Conservation (phyloP, 176 grass and related monocot species). For the Chrysopogon serrulatus region DNA sequence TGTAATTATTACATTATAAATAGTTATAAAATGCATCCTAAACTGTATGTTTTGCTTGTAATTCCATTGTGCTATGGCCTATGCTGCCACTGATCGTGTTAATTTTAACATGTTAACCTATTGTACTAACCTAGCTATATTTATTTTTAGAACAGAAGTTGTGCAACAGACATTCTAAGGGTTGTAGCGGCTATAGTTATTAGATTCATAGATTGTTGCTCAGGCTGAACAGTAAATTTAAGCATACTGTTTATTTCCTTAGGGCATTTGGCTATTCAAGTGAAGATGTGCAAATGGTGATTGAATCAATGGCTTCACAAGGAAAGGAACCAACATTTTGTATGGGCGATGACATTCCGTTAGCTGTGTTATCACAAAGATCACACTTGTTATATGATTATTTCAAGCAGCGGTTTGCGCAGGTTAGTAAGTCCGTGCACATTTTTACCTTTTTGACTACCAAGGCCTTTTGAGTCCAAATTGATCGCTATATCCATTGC, state of each 20-base stretch:
- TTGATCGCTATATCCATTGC: neutral
- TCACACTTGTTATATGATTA: conserved; percentile 92
- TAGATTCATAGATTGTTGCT: neutral
- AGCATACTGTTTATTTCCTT: conserved; percentile 25
- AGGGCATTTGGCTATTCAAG: conserved; percentile 99
- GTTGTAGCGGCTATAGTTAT: neutral
- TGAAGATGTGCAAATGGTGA: conserved; percentile 99
- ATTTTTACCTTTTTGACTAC: conserved; percentile 3
- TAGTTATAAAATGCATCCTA: neutral
- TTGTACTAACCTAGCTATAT: conserved; percentile 1
- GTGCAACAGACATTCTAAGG: neutral
- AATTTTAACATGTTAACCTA: neutral
- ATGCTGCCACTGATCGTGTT: neutral
- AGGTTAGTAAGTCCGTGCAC: conserved; percentile 59
- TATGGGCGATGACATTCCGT: conserved; percentile 99
- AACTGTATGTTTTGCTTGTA: conserved; percentile 15
- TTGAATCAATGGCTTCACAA: conserved; percentile 99
- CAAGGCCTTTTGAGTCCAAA: neutral
- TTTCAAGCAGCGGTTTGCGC: conserved; percentile 99
- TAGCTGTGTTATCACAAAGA: conserved; percentile 86
- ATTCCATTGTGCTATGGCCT: neutral
- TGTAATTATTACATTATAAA: neutral
- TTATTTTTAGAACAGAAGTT: conserved; percentile 2
- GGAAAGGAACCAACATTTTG: conserved; percentile 99
- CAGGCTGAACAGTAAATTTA: conserved; percentile 31